A percentile compares a stretch with the other conserved stretches of the same genome.
These are phyloP conservation scores for Pseudocercospora musae DNA, from an alignment of 2,329 filamentous ascomycete genomes.

Conservation along the genomic window DNA sequence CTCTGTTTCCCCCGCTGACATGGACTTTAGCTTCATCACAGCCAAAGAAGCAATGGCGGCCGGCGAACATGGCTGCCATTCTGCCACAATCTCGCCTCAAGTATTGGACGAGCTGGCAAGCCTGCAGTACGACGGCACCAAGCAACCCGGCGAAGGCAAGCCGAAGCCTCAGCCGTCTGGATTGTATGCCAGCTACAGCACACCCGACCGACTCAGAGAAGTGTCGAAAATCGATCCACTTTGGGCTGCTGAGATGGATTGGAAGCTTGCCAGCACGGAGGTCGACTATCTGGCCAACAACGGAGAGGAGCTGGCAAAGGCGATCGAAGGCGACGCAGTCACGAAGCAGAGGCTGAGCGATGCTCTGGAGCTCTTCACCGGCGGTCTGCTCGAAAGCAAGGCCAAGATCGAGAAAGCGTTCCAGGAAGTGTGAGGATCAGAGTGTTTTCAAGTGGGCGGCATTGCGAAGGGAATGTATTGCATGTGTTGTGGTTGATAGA, in stretches of 20 bases:
- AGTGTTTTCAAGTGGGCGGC: not conserved
- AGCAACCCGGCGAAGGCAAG: conserved; percentile 20
- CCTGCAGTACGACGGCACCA: conserved; percentile 17
- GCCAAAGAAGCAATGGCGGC: conserved; percentile 58
- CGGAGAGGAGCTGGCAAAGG: conserved; percentile 18
- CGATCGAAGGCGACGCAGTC: conserved; percentile 20
- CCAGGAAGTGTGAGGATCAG: conserved; percentile 2
- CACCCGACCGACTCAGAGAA: conserved; percentile 14
- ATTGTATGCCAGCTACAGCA: conserved; percentile 15
- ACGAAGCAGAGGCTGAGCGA: conserved; percentile 21
- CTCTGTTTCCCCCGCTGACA: no score
- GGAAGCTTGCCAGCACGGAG: conserved; percentile 12
- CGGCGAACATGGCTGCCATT: conserved; percentile 50
- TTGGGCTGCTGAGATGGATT: conserved; percentile 4
- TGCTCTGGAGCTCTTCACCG: conserved; percentile 20
- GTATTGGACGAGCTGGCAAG: conserved; percentile 42
- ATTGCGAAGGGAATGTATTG: conserved; percentile 1
- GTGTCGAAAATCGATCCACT: conserved; percentile 21
- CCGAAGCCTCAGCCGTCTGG: conserved; percentile 14
- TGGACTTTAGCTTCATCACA: conserved; percentile 56
- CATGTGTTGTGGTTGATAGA: conserved; percentile 5
- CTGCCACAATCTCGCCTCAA: conserved; percentile 57
- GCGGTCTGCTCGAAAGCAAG: conserved; percentile 22
- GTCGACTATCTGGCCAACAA: conserved; percentile 22
- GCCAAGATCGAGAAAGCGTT: conserved; percentile 22